Evolutionary conservation across 257 asterid genomes (phyloP), one percentile per base, ranked within the genome.

Genomic region (Solanum pennellii): DNA sequence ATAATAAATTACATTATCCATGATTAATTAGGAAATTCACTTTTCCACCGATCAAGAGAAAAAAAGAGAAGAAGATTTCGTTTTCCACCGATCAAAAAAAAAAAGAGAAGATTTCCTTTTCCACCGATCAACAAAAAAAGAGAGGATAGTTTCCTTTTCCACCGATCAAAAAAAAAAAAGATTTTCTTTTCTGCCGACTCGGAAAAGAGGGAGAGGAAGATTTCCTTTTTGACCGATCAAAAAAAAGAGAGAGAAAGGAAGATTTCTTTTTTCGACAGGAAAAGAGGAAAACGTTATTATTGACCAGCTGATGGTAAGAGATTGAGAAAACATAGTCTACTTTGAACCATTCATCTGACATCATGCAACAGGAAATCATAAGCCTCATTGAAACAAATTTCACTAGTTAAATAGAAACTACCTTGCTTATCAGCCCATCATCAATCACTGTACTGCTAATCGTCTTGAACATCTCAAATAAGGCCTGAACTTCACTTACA

Each of bases 401-500:
- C 20, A 80, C 42, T 25, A 16, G 18, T 47, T 29, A 52, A 49
- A 16, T 5, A 80, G 66, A 80, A 31, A 49, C 6, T 92, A 95
- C 99, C 99, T 97, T 97, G 92, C 91, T 94, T 90, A 97, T 97
- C 85, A 97, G 92, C 87, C 99, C 99, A 87, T 96, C 99, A 88
- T 97, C 98, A 86, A 97, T 89, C 79, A 96, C 93, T 39, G 99
- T 94, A 87, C 98, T 90, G 95, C 99, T 97, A 88, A 97, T 96
- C 93, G 95, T 96, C 96, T 94, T 97, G 92, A 93, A 97, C 89
- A 97, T 94, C 94, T 97, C 99, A 91, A 93, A 97, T 18, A 97
- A 89, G 84, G 99, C 99, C 94, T 97, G 99, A 83, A 97, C 98
- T 93, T 97, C 99, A 89, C 99, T 97, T 87, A 97, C 99, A 74